Conservation (phyloP, 2,329 filamentous ascomycete genomes). For the Beauveria sp. region DNA sequence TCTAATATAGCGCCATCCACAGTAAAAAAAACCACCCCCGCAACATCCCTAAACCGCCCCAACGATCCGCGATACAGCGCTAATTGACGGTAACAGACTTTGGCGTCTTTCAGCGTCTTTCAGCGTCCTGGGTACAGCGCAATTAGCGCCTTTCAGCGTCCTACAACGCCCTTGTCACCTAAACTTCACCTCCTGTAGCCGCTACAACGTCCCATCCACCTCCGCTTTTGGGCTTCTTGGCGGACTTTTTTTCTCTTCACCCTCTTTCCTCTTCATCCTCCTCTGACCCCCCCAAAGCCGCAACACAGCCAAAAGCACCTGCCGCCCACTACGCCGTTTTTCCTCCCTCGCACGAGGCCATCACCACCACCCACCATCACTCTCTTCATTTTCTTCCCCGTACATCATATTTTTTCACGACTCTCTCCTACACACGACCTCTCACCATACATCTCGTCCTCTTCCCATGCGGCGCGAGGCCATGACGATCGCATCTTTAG, state of each 20-base stretch:
- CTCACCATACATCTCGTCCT: not conserved
- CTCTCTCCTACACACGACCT: not conserved
- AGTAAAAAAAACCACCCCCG: not conserved
- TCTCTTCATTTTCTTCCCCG: not conserved
- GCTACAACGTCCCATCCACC: not conserved
- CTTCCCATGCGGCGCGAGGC: not conserved
- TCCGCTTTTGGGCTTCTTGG: not conserved
- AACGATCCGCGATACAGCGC: not conserved
- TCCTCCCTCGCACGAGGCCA: constrained; percentile 5
- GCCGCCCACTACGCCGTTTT: not conserved
- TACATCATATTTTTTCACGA: not conserved
- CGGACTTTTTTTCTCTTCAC: not conserved
- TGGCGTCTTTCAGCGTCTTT: not conserved
- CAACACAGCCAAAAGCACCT: not conserved
- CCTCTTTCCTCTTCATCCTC: not conserved
- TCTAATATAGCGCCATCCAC: not conserved
- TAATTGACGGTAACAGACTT: not conserved
- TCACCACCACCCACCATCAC: constrained; percentile 7
- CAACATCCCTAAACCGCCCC: not conserved
- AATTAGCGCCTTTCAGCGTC: not conserved
- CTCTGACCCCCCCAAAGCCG: not conserved
- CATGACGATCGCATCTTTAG: not conserved
- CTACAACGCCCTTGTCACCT: not conserved
- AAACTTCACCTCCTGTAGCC: not conserved
- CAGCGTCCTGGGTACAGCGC: not conserved